These are phyloP conservation scores for Protomyces gravidus DNA, from an alignment of 1,139 yeast species.

Conservation along the genomic window DNA sequence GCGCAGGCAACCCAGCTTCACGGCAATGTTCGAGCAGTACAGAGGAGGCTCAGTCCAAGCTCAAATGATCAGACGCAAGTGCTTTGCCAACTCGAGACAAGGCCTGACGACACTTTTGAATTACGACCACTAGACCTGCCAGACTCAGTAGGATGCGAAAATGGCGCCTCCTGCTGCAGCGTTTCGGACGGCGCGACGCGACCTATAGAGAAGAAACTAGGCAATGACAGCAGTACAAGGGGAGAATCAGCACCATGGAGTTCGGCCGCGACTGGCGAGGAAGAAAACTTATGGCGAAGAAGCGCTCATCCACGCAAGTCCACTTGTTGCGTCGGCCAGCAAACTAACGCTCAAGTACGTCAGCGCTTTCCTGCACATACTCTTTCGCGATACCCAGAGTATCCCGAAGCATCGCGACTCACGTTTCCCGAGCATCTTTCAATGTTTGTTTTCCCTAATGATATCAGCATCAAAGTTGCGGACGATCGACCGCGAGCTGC, in stretches of 20 bases:
- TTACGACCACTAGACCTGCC: not conserved
- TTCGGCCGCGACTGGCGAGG: not conserved
- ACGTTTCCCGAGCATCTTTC: conserved; percentile 33
- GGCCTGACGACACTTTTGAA: not conserved
- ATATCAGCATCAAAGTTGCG: conserved; percentile 29
- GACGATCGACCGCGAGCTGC: conserved; percentile 31
- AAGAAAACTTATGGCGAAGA: not conserved
- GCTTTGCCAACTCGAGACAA: not conserved
- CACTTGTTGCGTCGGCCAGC: not conserved
- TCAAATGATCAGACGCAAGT: not conserved
- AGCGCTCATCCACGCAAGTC: not conserved
- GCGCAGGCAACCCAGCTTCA: not conserved
- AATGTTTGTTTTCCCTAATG: conserved; percentile 35
- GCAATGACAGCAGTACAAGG: too few species aligned
- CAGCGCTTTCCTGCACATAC: not conserved
- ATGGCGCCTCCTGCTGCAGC: not conserved
- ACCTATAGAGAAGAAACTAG: too few species aligned
- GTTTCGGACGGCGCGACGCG: not conserved
- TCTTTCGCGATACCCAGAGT: conserved; percentile 23
- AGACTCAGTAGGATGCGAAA: not conserved
- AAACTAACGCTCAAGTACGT: not conserved
- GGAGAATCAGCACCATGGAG: not conserved
- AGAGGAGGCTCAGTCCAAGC: not conserved
- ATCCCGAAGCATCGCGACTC: conserved; percentile 28
- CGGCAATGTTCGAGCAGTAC: not conserved